phyloP scores from a whole-genome alignment of 805 yeast genomes.

The Saccharomycopsis babjevae region DNA sequence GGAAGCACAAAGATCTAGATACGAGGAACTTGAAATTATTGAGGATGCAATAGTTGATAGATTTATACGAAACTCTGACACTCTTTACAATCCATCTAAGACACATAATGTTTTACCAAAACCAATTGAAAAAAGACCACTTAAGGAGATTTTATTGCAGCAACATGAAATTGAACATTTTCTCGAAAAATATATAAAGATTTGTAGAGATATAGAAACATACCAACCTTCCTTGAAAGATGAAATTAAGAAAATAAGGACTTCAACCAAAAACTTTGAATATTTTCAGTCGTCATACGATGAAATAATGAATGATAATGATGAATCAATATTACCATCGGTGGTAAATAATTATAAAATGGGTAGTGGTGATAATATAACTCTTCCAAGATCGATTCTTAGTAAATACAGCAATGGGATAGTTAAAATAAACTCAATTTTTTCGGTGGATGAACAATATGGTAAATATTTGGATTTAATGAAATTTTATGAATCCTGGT shows the following conservation, averaged over 20 bases:
- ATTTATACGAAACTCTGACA: constrained; percentile 38
- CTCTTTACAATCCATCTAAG: not conserved
- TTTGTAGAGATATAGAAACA: constrained; percentile 15
- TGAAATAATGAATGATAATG: constrained; percentile 26
- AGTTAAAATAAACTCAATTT: constrained; percentile 38
- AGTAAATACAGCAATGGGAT: constrained; percentile 39
- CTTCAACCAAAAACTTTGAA: constrained; percentile 24
- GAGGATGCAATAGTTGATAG: constrained; percentile 59
- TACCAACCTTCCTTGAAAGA: not conserved
- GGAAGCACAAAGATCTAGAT: constrained; percentile 30
- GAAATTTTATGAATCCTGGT: constrained; percentile 41
- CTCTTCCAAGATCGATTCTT: constrained; percentile 24
- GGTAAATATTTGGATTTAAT: constrained; percentile 58
- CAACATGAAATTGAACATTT: constrained; percentile 58
- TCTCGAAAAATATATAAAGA: constrained; percentile 34
- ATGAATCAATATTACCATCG: constrained; percentile 22
- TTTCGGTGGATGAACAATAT: constrained; percentile 48
- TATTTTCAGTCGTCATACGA: constrained; percentile 31
- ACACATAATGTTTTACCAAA: constrained; percentile 24
- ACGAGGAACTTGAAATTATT: constrained; percentile 63
- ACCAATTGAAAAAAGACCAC: constrained; percentile 32
- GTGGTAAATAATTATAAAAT: constrained; percentile 22
- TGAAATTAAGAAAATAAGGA: constrained; percentile 8
- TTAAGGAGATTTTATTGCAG: constrained; percentile 45
- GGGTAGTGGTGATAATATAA: not conserved